Base-by-base conservation (phyloP, 306 rosid species). In the Nissolia schottii region DNA sequence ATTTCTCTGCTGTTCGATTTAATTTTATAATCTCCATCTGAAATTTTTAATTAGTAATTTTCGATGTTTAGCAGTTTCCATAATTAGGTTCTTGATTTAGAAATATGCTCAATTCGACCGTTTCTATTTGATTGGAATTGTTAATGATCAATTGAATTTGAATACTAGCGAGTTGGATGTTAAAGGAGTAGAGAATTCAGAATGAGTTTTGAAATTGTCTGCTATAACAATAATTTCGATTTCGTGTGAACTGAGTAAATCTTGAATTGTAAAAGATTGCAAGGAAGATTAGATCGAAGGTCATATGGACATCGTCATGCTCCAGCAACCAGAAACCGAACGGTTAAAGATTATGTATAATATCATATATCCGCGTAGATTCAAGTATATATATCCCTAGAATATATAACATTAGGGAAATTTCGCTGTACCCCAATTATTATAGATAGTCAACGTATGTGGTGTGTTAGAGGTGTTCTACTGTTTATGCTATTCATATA, bases 201-300 rank as follows among this genome's bases (percentile, higher is more conserved):
- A 53, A 64, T 24, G 35, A 11, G 25, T 6, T 13, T 53, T 10
- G 10, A 19, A 53, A 6, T 11, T 70, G 51, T 45, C 15, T 45
- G 22, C n/a, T n/a, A 45, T 58, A 2, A 3, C 8, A n/a, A 32
- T 43, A 28, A 9, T 32, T 64, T 58, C 5, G 40, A 27, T 55
- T 74, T 29, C 60, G 48, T 53, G 23, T 24, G 45, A 28, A 41
- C 75, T 38, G 64, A 74, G 49, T 15, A 40, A 58, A 51, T 28
- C 45, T 49, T 41, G 35, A 25, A 56, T 66, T 79, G 37, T 62
- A 3, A 56, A 69, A 93, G 98, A 85, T 87, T 73, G 82, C 66
- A 19, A 84, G 94, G 76, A 94, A 66, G 85, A 80, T 77, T 19
- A 85, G 94, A 19, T 83, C 98, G 64, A 94, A 87, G 88, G 75